Evolutionary conservation across 2,329 filamentous ascomycete species (phyloP).

Genomic region (Huntiella abstrusa): DNA sequence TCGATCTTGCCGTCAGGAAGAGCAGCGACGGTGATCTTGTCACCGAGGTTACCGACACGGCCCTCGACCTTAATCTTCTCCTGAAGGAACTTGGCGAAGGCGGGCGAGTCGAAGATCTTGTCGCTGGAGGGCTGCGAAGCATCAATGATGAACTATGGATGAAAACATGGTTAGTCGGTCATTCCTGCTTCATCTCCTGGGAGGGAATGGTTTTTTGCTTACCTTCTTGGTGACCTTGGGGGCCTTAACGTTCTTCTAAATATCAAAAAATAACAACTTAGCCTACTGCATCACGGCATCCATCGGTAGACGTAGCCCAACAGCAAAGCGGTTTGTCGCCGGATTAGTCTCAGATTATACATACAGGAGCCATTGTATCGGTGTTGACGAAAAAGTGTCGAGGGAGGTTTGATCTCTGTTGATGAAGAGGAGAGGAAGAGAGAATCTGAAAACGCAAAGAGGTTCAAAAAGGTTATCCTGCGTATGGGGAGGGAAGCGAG

Average conservation of each 20-base stretch:
- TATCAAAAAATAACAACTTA: conserved; percentile 45
- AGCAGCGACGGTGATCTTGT: conserved; percentile 77
- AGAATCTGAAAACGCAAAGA: conserved; percentile 33
- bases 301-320: conserved; percentile 39
- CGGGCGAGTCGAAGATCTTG: conserved; percentile 99
- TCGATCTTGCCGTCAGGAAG: conserved; percentile 93
- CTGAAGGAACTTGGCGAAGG: conserved; percentile 99
- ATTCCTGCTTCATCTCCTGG: background rate
- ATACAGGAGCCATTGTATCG: conserved; percentile 73
- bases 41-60: conserved; percentile 94
- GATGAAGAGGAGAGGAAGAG: conserved; percentile 1
- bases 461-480: conserved; percentile 54
- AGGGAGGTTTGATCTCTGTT: conserved; percentile 9
- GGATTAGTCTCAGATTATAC: conserved; percentile 27
- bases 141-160: conserved; percentile 85
- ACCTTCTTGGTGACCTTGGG: conserved; percentile 75
- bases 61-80: conserved; percentile 99
- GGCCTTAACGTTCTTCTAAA: conserved; percentile 46
- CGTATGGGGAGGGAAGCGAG: conserved; percentile 29
- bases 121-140: conserved; percentile 93
- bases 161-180: background rate
- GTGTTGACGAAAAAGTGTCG: conserved; percentile 12
- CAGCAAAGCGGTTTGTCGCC: conserved; percentile 64
- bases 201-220: conserved; percentile 15
- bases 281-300: conserved; percentile 77